Evolutionary conservation across 805 yeast species (phyloP), one percentile per base, ranked within the genome.

Genomic region (Lipomyces oligophaga): DNA sequence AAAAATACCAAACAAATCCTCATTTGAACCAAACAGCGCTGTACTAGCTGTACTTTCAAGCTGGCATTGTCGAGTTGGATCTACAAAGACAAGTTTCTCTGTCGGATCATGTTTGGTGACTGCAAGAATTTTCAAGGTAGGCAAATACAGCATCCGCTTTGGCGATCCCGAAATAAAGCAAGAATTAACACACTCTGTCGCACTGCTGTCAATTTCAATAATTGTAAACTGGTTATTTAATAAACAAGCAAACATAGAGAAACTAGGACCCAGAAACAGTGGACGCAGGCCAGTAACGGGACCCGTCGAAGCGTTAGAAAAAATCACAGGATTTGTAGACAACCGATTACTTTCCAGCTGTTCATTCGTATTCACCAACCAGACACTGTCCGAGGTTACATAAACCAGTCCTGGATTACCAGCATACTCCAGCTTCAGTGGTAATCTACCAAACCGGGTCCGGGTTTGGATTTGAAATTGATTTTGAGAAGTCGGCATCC

Each of bases 321-420:
- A 27, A 5, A 49, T 41, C 13, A 49, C 45, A 22, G 31, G 44
- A 20, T 49, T 38, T 10, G 28, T 38, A 5, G 11, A 24, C 4
- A 39, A 31, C 42, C 52, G 32, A n/a, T 36, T 27, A 13, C 35
- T 32, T 10, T 31, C 40, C 24, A 20, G 24, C 7, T n/a, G 8
- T 7, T 20, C 31, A 13, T 31, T 22, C 19, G 34, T 22, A 10
- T 25, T 24, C 13, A 24, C 44, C n/a, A 22, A 28, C 47, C 50
- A 46, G 10, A 49, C 39, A 5, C 20, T 24, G 21, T 46, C 52
- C 13, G 54, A 49, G 26, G 34, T n/a, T 4, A 35, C 41, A 41
- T 36, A 49, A 13, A 42, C 45, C 20, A 26, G n/a, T 3, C 21
- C 34, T 8, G 43, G 15, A 26, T 10, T n/a, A 24, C 34, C 6